Evolutionary conservation across 2,329 filamentous ascomycete genomes (phyloP), one percentile per base, ranked within the genome.

Genomic region (Colletotrichum brevisporum): DNA sequence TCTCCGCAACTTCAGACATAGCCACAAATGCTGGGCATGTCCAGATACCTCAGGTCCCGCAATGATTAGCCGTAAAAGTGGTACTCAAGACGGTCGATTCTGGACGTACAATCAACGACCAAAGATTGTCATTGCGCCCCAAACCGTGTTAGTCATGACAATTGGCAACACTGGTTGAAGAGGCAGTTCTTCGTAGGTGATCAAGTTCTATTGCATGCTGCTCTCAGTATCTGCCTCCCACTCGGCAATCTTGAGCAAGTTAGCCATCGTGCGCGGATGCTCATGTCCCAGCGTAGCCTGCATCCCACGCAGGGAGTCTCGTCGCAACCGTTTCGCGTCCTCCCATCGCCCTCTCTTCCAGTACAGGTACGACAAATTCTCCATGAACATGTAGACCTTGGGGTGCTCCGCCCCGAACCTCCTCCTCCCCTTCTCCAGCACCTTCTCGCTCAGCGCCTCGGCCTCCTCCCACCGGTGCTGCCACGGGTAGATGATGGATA

Each of bases 331-430:
- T 13, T 15, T 43, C 16, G 13, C 41, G 16, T 43, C 41, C 16
- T 8, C 13, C 13, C 16, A n/a, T 12, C 41, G 41, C 5, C 41
- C 41, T 13, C 16, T 15, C 16, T 43, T n/a, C 41, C 41, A 43
- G 41, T 43, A 43, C 13, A 43, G 6, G 13, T 43, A n/a, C 6
- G 41, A 10, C 41, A 43, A 45, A 39, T 73, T 62, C 18, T 5
- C 26, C 70, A 71, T 73, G 62, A 66, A 70, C 6, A 12, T 69
- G 31, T 12, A 36, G 31, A 36, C 31, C 31, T 36, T 36, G 31
- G 31, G 31, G 9, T 36, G 31, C 9, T 36, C 9, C 31, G 31
- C 31, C 9, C 9, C 31, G 31, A 36, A 36, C 9, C 31, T 36
- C 31, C 31, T 36, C 31, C 6, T 36, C 31, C 31, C 31, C 31